These are phyloP conservation scores for Microbotryomycetes sp. DNA, from an alignment of 1,284 basidiomycete genomes.

Conservation along the genomic window DNA sequence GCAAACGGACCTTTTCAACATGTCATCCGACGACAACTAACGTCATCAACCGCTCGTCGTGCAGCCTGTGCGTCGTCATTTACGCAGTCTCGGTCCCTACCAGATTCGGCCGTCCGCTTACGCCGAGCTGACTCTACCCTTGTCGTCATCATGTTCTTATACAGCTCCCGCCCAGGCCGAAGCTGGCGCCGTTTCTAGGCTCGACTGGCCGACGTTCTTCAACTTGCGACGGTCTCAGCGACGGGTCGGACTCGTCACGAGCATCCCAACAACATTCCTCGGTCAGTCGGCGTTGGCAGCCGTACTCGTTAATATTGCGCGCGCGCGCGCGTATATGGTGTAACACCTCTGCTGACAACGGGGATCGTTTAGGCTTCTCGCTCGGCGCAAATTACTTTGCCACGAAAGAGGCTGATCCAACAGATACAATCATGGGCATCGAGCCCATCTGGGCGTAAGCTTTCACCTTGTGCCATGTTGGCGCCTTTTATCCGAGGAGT, in stretches of 20 bases:
- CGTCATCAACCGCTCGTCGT: too few species aligned
- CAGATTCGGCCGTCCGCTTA: too few species aligned
- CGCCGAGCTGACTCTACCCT: too few species aligned
- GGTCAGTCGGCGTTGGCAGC: too few species aligned
- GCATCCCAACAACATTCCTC: conserved; percentile 32
- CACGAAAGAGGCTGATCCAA: conserved; percentile 26
- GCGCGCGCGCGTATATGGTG: too few species aligned
- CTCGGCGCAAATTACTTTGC: conserved; percentile 26
- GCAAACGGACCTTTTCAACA: too few species aligned
- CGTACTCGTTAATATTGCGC: too few species aligned
- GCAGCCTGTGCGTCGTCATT: too few species aligned
- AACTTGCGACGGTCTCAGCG: conserved; percentile 22
- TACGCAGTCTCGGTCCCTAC: too few species aligned
- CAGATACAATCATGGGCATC: conserved; percentile 29
- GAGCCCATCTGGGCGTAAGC: conserved; percentile 30
- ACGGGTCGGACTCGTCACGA: conserved; percentile 29
- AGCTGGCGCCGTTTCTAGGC: neutral
- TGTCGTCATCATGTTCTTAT: too few species aligned
- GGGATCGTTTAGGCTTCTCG: conserved; percentile 13
- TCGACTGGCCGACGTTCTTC: conserved; percentile 34
- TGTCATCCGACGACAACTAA: too few species aligned
- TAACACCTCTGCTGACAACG: too few species aligned
- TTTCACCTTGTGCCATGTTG: neutral
- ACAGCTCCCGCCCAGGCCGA: neutral
- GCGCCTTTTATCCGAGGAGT: neutral